A percentile compares a stretch with the other conserved stretches of the same genome.
Evolutionary conservation across 116 monocot genomes (phyloP).

Genomic region (Trichopus zeylanicus): DNA sequence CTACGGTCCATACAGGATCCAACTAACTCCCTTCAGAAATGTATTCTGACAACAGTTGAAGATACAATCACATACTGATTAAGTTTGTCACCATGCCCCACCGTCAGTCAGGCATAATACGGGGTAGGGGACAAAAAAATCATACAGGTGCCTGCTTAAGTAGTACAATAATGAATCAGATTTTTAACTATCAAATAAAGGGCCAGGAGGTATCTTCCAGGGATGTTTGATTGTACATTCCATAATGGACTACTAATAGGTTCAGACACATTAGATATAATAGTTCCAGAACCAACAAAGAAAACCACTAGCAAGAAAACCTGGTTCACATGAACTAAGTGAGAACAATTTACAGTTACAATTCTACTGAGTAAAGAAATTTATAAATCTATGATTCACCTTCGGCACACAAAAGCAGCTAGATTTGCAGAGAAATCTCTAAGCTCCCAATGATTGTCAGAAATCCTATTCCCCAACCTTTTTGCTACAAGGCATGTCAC

Average conservation of each 20-base stretch:
- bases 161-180: too few relatives aligned
- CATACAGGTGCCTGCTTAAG: too few relatives aligned
- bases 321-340: not conserved
- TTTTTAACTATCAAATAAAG: too few relatives aligned
- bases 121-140: too few relatives aligned
- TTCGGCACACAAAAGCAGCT: conserved; percentile 84
- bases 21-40: too few relatives aligned
- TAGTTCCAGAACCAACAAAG: not conserved
- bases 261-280: not conserved
- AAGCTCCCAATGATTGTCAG: conserved; percentile 97
- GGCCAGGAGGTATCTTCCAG: too few relatives aligned
- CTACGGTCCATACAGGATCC: too few relatives aligned
- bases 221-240: not conserved
- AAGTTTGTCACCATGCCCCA: too few relatives aligned
- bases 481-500: conserved; percentile 97
- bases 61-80: too few relatives aligned
- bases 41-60: too few relatives aligned
- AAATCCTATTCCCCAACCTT: conserved; percentile 67
- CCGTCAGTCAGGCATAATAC: too few relatives aligned
- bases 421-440: conserved; percentile 89
- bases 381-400: conserved; percentile 25
- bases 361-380: not conserved
- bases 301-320: not conserved
- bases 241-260: too few relatives aligned
- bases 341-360: not conserved